Evolutionary conservation across 2,329 filamentous ascomycete genomes (phyloP).

Genomic region (Malbranchea cinnamomea): DNA sequence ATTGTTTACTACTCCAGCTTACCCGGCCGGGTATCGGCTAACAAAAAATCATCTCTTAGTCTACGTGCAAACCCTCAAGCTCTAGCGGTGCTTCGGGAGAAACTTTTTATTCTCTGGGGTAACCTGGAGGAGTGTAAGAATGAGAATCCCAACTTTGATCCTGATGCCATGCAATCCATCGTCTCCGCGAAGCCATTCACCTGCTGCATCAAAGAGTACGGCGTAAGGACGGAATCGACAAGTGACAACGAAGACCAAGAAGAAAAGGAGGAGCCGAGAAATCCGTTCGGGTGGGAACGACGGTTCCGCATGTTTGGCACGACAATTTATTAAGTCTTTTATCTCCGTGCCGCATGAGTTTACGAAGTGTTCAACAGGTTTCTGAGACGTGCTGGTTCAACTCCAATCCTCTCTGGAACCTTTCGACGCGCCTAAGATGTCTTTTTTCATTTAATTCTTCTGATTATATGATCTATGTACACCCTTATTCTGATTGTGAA

Average conservation of each 20-base stretch:
- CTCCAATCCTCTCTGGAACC: no score
- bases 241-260: conserved; percentile 7
- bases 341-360: no score
- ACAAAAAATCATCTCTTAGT: conserved; percentile 20
- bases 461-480: no score
- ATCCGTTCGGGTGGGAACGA: conserved; percentile 43
- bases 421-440: no score
- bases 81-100: conserved; percentile 47
- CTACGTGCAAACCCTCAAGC: conserved; percentile 38
- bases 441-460: no score
- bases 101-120: conserved; percentile 70
- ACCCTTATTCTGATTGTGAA: no score
- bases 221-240: conserved; percentile 25
- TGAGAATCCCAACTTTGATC: conserved; percentile 14
- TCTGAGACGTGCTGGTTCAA: no score
- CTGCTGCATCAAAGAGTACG: conserved; percentile 60
- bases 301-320: conserved; percentile 52
- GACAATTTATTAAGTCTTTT: conserved; percentile 29
- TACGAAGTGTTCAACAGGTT: no score
- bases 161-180: conserved; percentile 10
- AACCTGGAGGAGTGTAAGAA: conserved; percentile 59
- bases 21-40: conserved; percentile 7
- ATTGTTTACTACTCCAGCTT: conserved; percentile 4
- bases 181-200: conserved; percentile 46
- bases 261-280: conserved; percentile 23